These are phyloP conservation scores for Russula dissimulans DNA, from an alignment of 768 basidiomycete species.

Conservation along the genomic window DNA sequence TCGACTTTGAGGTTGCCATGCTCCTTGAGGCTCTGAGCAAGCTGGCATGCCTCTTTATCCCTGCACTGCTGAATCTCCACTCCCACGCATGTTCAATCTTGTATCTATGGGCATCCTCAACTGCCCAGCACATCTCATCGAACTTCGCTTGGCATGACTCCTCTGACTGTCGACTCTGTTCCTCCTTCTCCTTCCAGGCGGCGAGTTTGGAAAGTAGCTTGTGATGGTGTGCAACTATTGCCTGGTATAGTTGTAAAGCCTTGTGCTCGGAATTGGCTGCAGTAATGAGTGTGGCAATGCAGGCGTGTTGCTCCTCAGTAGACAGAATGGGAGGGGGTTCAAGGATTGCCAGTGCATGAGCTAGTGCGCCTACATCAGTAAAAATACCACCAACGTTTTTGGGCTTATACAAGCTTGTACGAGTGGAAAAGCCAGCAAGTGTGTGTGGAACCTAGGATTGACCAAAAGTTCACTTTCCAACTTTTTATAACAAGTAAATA, in stretches of 20 bases:
- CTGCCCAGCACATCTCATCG: slow-evolving; percentile 49
- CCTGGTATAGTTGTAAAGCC: slow-evolving; percentile 64
- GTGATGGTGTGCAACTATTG: slow-evolving; percentile 74
- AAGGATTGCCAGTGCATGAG: slow-evolving; percentile 55
- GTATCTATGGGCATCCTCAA: slow-evolving; percentile 54
- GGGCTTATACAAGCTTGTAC: no score
- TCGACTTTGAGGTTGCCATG: slow-evolving; percentile 68
- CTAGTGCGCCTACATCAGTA: slow-evolving; percentile 56
- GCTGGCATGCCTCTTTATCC: slow-evolving; percentile 78
- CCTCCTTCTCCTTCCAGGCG: slow-evolving; percentile 83
- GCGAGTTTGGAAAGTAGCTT: slow-evolving; percentile 79
- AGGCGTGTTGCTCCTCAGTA: slow-evolving; percentile 49
- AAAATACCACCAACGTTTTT: no score
- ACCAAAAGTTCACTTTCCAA: no score
- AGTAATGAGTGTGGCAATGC: slow-evolving; percentile 49
- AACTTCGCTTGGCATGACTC: slow-evolving; percentile 54
- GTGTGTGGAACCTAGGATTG: no score
- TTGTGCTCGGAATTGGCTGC: slow-evolving; percentile 69
- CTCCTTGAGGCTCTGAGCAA: slow-evolving; percentile 74
- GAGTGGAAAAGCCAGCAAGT: no score
- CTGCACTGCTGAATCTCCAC: slow-evolving; percentile 73
- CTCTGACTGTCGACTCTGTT: slow-evolving; percentile 71
- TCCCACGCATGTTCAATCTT: slow-evolving; percentile 55
- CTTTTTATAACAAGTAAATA: no score
- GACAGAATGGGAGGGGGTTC: slow-evolving; percentile 36